Conservation (phyloP, 371 early-diverging fungal genomes). For the Mortierella sp. region DNA sequence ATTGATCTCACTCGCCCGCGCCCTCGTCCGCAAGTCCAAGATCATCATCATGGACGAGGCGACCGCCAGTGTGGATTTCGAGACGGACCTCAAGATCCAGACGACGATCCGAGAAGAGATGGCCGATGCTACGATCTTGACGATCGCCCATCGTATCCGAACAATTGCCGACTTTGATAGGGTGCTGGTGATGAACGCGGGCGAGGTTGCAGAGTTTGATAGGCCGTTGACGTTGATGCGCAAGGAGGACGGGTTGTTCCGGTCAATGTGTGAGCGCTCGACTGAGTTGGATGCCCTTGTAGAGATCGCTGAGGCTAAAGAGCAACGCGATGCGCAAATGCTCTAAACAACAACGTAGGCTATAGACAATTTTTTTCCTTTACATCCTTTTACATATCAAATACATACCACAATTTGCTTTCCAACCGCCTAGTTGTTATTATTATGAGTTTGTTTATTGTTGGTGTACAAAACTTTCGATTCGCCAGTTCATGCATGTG, state of each 20-base stretch:
- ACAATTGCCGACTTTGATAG: constrained; percentile 88
- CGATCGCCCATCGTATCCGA: constrained; percentile 79
- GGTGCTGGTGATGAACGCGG: constrained; percentile 76
- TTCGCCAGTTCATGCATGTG: no score
- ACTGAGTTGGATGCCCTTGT: constrained; percentile 72
- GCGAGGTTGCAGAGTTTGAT: constrained; percentile 75
- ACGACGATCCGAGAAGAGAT: constrained; percentile 77
- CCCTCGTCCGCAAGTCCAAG: constrained; percentile 72
- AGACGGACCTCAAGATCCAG: constrained; percentile 74
- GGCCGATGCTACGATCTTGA: constrained; percentile 67
- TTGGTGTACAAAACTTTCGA: no score
- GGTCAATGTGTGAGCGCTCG: constrained; percentile 74
- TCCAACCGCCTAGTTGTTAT: no score
- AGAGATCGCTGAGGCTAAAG: constrained; percentile 60
- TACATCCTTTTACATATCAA: not conserved
- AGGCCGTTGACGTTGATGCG: constrained; percentile 65
- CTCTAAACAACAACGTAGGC: not conserved
- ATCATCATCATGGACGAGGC: constrained; percentile 88
- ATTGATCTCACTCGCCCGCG: constrained; percentile 82
- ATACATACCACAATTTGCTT: no score
- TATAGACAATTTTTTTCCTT: not conserved
- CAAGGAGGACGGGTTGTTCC: constrained; percentile 62
- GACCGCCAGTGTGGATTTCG: constrained; percentile 82
- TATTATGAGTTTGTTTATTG: no score
- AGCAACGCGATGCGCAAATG: constrained; percentile 19